Evolutionary conservation across 2,329 filamentous ascomycete genomes (phyloP).

Genomic region (Verticillium klebahnii): DNA sequence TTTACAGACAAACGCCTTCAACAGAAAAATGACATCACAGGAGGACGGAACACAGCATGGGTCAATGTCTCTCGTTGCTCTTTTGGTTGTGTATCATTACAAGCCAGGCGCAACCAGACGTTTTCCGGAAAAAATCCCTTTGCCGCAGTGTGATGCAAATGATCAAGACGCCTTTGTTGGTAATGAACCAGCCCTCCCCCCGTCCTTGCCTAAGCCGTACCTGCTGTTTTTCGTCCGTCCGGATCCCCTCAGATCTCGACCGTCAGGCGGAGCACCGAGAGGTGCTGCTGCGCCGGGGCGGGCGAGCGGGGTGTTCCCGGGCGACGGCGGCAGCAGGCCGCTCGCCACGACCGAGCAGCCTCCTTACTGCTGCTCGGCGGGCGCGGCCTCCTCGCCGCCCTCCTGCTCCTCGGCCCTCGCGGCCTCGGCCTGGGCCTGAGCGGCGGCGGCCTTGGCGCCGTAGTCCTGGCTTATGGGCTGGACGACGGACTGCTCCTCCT

Average conservation of each 20-base stretch:
- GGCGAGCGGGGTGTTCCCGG: conserved; percentile 1
- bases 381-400: conserved; percentile 52
- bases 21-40: not conserved
- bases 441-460: conserved; percentile 77
- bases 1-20: not conserved
- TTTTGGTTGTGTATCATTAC: conserved; percentile 16
- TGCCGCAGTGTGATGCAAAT: conserved; percentile 16
- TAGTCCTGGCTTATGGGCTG: conserved; percentile 98
- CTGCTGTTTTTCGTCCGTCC: not conserved
- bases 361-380: conserved; percentile 38
- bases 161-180: conserved; percentile 17
- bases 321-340: conserved; percentile 7
- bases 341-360: conserved; percentile 14
- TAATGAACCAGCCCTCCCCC: conserved; percentile 15
- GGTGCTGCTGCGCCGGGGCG: not conserved
- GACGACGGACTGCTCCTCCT: conserved; percentile 95
- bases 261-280: not conserved
- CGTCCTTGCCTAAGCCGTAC: not conserved
- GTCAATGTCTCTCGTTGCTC: conserved; percentile 15
- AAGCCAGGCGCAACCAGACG: conserved; percentile 15
- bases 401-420: conserved; percentile 46
- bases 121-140: conserved; percentile 13
- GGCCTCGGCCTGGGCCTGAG: conserved; percentile 62
- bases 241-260: not conserved
- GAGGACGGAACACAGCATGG: not conserved